A percentile compares a stretch with the other conserved stretches of the same genome.
These are phyloP conservation scores for Rhodotorula graminis DNA, from an alignment of 768 basidiomycete species.

Conservation along the genomic window DNA sequence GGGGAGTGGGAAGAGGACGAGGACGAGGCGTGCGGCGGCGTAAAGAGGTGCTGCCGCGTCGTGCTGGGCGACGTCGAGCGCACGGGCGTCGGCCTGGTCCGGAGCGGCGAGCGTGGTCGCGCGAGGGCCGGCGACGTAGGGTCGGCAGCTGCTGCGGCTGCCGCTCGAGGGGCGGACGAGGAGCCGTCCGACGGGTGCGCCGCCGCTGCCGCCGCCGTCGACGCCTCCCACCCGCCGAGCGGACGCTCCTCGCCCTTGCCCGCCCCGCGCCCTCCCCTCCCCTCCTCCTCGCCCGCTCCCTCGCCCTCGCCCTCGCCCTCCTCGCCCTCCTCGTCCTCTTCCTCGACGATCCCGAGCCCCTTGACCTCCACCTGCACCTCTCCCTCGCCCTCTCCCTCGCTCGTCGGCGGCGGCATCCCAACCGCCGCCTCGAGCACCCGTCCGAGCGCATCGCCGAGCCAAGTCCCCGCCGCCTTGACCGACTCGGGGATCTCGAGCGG, in stretches of 20 bases:
- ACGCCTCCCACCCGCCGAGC: no score
- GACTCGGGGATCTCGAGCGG: constrained; percentile 23
- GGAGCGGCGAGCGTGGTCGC: neutral
- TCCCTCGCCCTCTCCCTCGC: neutral
- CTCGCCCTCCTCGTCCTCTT: constrained; percentile 9
- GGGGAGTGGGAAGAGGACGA: neutral
- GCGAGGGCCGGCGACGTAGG: no score
- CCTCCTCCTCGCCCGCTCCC: neutral
- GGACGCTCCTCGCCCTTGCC: neutral
- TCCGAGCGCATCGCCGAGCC: constrained; percentile 29
- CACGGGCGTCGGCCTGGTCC: constrained; percentile 4
- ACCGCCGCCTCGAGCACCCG: constrained; percentile 26
- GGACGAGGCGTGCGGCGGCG: neutral
- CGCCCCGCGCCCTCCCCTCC: no score
- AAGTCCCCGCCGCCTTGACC: constrained; percentile 29
- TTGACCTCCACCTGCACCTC: neutral
- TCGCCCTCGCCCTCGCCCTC: neutral
- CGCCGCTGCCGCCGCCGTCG: neutral
- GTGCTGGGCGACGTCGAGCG: neutral
- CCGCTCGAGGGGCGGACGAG: no score
- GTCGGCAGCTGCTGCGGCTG: no score
- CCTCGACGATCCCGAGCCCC: constrained; percentile 4
- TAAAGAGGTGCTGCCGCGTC: neutral
- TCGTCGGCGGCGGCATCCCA: constrained; percentile 10
- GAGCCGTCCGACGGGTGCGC: no score